Evolutionary conservation across 2,329 filamentous ascomycete genomes (phyloP), one percentile per base, ranked within the genome.

Genomic region (Pseudopyricularia cyperi): DNA sequence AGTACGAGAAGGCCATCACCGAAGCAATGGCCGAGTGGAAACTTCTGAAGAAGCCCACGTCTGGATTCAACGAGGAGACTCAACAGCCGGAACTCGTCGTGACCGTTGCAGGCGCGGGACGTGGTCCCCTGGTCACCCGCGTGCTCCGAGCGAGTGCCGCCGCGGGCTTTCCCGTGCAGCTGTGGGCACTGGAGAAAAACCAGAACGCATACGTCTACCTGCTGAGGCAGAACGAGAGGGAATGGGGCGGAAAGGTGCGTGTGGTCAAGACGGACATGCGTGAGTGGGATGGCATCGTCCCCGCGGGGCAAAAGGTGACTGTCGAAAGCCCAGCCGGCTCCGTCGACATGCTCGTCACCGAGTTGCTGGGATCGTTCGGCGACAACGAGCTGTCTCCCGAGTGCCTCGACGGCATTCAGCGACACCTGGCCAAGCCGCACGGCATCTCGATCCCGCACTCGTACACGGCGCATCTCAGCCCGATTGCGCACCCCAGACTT

Each of bases 251-350:
- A 22, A 77, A 77, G 51, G 91, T 96, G 19, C 90, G 83, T 2
- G 80, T 98, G 32, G 84, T 97, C 57, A 94, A 95, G 69, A 95
- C 89, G 1, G 93, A 98, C 65, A 98, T 98, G 93, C 83, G 93
- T 48, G 85, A 85, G 54, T 98, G 94, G 94, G 86, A 87, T 61
- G 94, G 94, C 0, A 91, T 91, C 1, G 62, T 76, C 17, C 68
- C 71, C 49, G 64, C 69, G 55, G 65, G 71, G 8, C 60, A 66
- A 4, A 44, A 44, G 22, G 39, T 44, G 24, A 44, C 8, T 24
- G 68, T 71, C 3, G 71, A 74, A 14, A 69, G 74, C 6, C 70
- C 79, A 57, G 76, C 78, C 12, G 28, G 37, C 58, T 82, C 83
- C 61, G 85, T 98, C 42, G 93, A 98, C 65, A 95, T 98, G 52